phyloP scores from a whole-genome alignment of 2,329 filamentous ascomycete genomes.

The Apiospora hydei region DNA sequence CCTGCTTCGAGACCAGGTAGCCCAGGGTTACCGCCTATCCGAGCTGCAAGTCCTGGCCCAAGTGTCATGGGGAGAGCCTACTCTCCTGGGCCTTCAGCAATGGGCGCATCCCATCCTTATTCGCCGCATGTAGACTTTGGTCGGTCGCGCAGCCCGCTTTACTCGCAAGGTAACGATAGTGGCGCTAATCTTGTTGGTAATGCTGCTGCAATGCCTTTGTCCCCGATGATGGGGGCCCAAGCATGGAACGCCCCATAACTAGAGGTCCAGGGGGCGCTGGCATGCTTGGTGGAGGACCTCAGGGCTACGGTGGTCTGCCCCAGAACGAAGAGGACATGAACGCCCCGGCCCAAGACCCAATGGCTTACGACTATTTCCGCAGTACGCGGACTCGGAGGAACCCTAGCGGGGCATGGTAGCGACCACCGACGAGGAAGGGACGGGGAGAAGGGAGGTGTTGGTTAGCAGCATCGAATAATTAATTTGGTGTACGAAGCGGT shows the following conservation, averaged over 20 bases:
- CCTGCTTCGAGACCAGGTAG: constrained; percentile 58
- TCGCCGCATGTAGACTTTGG: constrained; percentile 37
- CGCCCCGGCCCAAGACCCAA: constrained; percentile 49
- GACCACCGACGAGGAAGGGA: neutral
- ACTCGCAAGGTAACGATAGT: constrained; percentile 60
- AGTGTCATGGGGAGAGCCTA: constrained; percentile 30
- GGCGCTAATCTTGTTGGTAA: constrained; percentile 59
- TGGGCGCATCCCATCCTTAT: constrained; percentile 38
- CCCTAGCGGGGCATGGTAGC: constrained; percentile 20
- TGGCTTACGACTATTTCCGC: constrained; percentile 66
- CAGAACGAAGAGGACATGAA: constrained; percentile 56
- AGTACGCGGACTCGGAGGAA: constrained; percentile 27
- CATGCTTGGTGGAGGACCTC: constrained; percentile 63
- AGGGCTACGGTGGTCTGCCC: constrained; percentile 66
- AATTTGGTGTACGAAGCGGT: constrained; percentile 7
- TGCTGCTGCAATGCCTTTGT: constrained; percentile 59
- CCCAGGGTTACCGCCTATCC: constrained; percentile 46
- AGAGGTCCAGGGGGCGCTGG: constrained; percentile 46
- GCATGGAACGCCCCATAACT: constrained; percentile 37
- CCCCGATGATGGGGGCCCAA: constrained; percentile 44
- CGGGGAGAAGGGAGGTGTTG: neutral
- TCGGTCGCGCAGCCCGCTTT: constrained; percentile 56
- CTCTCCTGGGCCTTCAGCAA: constrained; percentile 35
- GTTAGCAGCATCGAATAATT: constrained; percentile 5
- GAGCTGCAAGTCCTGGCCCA: constrained; percentile 38